Percentiles rank a stretch among this genome's conserved stretches.
These are phyloP conservation scores for Calocera viscosa DNA, from an alignment of 768 basidiomycete genomes.

Conservation along the genomic window DNA sequence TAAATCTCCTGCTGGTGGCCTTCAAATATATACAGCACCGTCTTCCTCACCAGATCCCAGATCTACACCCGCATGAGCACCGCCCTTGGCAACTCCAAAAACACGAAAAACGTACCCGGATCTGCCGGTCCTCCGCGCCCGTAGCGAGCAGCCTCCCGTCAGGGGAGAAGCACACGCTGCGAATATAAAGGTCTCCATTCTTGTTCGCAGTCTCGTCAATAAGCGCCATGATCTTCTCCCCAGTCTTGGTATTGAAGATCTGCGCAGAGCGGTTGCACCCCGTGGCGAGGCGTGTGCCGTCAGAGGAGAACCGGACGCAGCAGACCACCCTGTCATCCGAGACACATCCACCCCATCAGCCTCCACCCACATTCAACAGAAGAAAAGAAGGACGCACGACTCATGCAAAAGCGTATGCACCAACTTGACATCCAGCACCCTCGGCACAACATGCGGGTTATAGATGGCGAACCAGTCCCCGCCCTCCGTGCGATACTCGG, in stretches of 20 bases:
- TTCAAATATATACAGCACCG: conserved; percentile 66
- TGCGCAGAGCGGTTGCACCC: conserved; percentile 94
- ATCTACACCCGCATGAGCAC: conserved; percentile 40
- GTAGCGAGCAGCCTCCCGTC: conserved; percentile 62
- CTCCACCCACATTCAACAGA: background rate
- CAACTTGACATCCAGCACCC: conserved; percentile 62
- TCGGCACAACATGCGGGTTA: conserved; percentile 59
- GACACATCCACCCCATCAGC: background rate
- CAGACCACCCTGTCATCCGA: conserved; percentile 50
- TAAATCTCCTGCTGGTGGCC: conserved; percentile 92
- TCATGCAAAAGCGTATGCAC: conserved; percentile 85
- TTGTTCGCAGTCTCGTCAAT: conserved; percentile 63
- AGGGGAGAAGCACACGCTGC: conserved; percentile 69
- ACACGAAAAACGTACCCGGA: conserved; percentile 48
- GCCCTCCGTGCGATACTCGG: conserved; percentile 44
- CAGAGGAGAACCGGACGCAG: conserved; percentile 87
- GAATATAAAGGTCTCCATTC: conserved; percentile 74
- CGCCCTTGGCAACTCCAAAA: background rate
- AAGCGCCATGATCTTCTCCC: conserved; percentile 63
- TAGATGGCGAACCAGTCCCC: conserved; percentile 82
- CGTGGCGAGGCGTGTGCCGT: conserved; percentile 85
- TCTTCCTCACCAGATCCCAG: conserved; percentile 78
- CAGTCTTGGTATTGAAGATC: conserved; percentile 86
- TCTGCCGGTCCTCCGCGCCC: conserved; percentile 83
- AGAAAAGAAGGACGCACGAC: conserved; percentile 39